These are phyloP conservation scores for Teunomyces pallodes DNA, from an alignment of 805 yeast genomes.

Conservation along the genomic window DNA sequence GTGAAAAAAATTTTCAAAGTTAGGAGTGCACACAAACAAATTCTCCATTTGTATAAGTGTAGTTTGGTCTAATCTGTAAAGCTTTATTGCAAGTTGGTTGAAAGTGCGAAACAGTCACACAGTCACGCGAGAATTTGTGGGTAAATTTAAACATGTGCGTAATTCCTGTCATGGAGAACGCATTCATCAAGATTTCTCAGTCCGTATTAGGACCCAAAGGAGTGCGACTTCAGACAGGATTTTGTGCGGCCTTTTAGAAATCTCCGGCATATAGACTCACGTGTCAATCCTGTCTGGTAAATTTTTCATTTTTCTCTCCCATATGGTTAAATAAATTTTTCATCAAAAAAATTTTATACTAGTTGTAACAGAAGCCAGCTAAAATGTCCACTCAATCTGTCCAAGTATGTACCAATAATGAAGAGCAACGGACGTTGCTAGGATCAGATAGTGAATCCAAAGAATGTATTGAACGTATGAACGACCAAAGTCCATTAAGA, in stretches of 20 bases:
- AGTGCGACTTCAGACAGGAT: background rate
- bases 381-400: conserved; percentile 81
- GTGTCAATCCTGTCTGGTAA: conserved; percentile 3
- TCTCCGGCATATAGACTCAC: conserved; percentile 3
- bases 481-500: background rate
- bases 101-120: conserved; percentile 3
- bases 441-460: background rate
- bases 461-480: background rate
- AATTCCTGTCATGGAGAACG: background rate
- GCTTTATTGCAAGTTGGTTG: background rate
- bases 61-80: conserved; percentile 1
- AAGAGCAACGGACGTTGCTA: background rate
- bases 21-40: background rate
- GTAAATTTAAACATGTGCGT: background rate
- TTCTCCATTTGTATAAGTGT: background rate
- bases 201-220: background rate
- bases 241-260: background rate
- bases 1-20: conserved; percentile 13
- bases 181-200: background rate
- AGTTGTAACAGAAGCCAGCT: conserved; percentile 4
- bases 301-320: conserved; percentile 4
- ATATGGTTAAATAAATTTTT: conserved; percentile 2
- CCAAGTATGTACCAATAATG: conserved; percentile 62
- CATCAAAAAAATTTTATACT: conserved; percentile 3
- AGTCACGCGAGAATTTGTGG: background rate